These are phyloP conservation scores for Thelephora terrestris DNA, from an alignment of 1,284 basidiomycete genomes.

Conservation along the genomic window DNA sequence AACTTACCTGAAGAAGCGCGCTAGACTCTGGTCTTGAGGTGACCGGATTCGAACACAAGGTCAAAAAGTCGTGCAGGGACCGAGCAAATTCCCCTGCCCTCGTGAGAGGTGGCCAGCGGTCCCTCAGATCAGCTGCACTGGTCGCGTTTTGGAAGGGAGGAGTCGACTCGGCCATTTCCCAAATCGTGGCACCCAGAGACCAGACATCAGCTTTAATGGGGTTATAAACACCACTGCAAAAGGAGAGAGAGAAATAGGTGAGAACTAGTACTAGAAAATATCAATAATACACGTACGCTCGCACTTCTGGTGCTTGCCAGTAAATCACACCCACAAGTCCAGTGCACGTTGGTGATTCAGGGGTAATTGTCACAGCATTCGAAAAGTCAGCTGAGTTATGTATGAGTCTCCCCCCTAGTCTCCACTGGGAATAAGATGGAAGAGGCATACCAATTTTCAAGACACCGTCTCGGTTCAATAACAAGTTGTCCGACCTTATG, in stretches of 20 bases:
- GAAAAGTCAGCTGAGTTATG: constrained; percentile 62
- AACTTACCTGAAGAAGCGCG: constrained; percentile 51
- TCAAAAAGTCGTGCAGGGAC: constrained; percentile 65
- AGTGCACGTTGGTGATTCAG: constrained; percentile 34
- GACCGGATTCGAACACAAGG: constrained; percentile 52
- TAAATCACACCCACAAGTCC: constrained; percentile 62
- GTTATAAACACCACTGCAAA: constrained; percentile 51
- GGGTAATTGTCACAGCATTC: constrained; percentile 48
- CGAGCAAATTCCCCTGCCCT: constrained; percentile 53
- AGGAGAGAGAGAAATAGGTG: neutral
- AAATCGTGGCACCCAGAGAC: constrained; percentile 73
- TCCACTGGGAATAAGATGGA: constrained; percentile 1
- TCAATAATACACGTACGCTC: constrained; percentile 33
- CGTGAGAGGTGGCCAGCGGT: constrained; percentile 53
- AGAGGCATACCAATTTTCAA: constrained; percentile 60
- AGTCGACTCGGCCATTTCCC: constrained; percentile 66
- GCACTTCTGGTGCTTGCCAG: constrained; percentile 72
- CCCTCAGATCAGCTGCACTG: constrained; percentile 33
- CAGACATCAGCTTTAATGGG: constrained; percentile 68
- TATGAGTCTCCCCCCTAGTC: constrained; percentile 1
- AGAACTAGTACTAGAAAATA: neutral
- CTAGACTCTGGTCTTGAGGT: constrained; percentile 44
- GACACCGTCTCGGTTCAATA: constrained; percentile 54
- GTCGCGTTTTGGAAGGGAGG: constrained; percentile 61
- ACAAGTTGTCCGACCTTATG: constrained; percentile 68